Conservation (phyloP, 768 basidiomycete genomes). For the Macrolepiota albuminosa region DNA sequence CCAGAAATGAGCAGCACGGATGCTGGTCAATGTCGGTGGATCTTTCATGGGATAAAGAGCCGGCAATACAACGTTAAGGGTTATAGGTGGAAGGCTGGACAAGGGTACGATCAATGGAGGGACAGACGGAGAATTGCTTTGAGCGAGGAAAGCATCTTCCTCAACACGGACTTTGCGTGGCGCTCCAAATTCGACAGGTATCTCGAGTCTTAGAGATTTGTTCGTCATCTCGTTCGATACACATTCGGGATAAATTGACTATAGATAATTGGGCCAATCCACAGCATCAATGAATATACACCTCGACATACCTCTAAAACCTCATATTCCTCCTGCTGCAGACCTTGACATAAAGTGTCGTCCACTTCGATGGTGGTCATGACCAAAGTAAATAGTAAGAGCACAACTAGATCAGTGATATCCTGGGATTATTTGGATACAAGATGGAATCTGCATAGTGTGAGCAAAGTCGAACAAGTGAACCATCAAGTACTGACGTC, state of each 20-base stretch:
- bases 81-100: slow-evolving; percentile 58
- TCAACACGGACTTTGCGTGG: slow-evolving; percentile 31
- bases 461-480: not conserved
- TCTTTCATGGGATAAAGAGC: slow-evolving; percentile 46
- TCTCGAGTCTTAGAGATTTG: slow-evolving; percentile 48
- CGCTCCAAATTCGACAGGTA: slow-evolving; percentile 57
- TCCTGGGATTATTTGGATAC: not conserved
- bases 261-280: not conserved
- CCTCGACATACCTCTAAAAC: slow-evolving; percentile 48
- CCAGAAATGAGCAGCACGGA: slow-evolving; percentile 60
- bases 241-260: slow-evolving; percentile 82
- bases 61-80: slow-evolving; percentile 51
- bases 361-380: slow-evolving; percentile 2
- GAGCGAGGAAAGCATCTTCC: not conserved
- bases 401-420: not conserved
- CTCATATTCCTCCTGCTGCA: slow-evolving; percentile 57
- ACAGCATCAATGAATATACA: not conserved
- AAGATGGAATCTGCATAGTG: not conserved
- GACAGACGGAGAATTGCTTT: slow-evolving; percentile 4
- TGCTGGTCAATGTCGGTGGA: slow-evolving; percentile 50
- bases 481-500: not conserved
- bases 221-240: slow-evolving; percentile 38
- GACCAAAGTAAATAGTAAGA: not conserved
- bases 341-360: slow-evolving; percentile 21
- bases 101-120: slow-evolving; percentile 27